Evolutionary conservation across 208 protist species (phyloP), one percentile per base, ranked within the genome.

Genomic region (Leishmania tarentolae): DNA sequence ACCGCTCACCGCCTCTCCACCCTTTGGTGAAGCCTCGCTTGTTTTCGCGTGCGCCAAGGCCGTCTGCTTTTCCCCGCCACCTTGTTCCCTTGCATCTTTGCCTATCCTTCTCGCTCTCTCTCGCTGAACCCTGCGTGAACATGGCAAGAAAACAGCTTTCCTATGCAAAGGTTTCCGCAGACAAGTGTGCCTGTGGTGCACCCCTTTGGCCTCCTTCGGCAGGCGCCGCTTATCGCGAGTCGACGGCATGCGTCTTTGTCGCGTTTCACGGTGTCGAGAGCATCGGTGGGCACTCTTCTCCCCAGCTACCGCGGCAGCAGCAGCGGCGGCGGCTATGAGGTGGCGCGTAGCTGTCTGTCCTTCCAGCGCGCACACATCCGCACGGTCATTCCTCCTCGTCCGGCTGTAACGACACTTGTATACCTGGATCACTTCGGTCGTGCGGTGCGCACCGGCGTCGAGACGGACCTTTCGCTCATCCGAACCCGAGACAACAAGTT

Each of bases 401-500:
- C 95, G 35, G 93, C 87, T 7, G 93, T 96, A 3, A 98, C 92
- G 31, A 95, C 91, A 40, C 84, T 98, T n/a, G 87, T 92, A 42
- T 97, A 94, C 76, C 81, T 98, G 65, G 87, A 96, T 72, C 81
- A 89, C 79, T 87, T 77, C 71, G 95, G 93, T 13, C 80, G 87
- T 3, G 84, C 88, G 6, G 82, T 97, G 47, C 89, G 92, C 35
- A 90, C 83, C 63, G 87, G 90, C 8, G 83, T 79, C 5, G 93
- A 96, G 78, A 96, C 93, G 42, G 92, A 95, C 78, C 69, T 93
- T 35, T 94, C 90, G 37, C 81, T 98, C 40, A 88, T 98, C 37
- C 88, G 93, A 47, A 96, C 93, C 28, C 95, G 95, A 21, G 93
- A 98, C 79, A 98, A 98, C 83, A 95, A 96, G 76, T 98, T 96